Evolutionary conservation across 352 stramenopile species (phyloP).

Genomic region (Phytophthora vignae): DNA sequence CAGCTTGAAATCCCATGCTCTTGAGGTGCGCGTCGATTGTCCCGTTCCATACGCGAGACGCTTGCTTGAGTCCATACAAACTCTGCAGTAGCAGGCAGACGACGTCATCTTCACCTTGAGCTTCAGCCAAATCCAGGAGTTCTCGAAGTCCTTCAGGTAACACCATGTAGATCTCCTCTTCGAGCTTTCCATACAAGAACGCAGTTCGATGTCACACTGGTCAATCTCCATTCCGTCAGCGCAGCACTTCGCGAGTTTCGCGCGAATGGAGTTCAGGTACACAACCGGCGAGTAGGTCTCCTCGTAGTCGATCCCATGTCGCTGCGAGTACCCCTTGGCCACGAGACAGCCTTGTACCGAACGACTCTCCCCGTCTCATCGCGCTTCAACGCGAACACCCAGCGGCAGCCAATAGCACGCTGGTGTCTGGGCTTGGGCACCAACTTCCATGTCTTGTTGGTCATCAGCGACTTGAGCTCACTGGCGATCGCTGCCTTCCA

Average conservation of each 20-base stretch:
- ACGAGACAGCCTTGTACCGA: too few relatives aligned
- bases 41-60: neutral
- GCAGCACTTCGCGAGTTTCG: neutral
- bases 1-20: too few relatives aligned
- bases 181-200: too few relatives aligned
- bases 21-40: too few relatives aligned
- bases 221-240: neutral
- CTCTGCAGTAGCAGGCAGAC: too few relatives aligned
- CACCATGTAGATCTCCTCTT: too few relatives aligned
- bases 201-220: too few relatives aligned
- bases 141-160: too few relatives aligned
- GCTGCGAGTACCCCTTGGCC: neutral
- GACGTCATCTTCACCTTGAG: too few relatives aligned
- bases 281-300: neutral
- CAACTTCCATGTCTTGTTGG: slow-evolving; percentile 25
- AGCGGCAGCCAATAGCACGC: slow-evolving; percentile 9
- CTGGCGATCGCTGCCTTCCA: too few relatives aligned
- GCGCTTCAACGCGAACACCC: slow-evolving; percentile 5
- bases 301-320: neutral
- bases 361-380: slow-evolving; percentile 11
- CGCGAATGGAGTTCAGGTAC: neutral
- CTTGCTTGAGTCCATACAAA: too few relatives aligned
- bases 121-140: too few relatives aligned
- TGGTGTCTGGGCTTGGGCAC: slow-evolving; percentile 10
- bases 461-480: slow-evolving; percentile 20